Conservation (phyloP, 129 eudicot genomes). For the Solidago caesia region DNA sequence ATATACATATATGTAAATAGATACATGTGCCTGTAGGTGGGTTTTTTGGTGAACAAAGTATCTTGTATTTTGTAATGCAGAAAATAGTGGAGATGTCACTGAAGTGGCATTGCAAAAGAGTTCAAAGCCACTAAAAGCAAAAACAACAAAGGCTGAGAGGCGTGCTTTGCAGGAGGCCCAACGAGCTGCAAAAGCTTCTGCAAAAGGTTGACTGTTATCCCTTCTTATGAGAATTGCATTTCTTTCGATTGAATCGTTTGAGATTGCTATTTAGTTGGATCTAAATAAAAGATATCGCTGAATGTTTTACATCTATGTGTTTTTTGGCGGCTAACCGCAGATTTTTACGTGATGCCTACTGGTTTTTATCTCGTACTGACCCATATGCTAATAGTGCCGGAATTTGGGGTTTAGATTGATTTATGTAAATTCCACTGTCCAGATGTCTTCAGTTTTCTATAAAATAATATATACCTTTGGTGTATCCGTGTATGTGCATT, state of each 20-base stretch:
- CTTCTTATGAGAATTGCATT: not conserved
- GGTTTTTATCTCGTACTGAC: not conserved
- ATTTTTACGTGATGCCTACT: constrained; percentile 9
- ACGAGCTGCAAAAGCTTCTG: constrained; percentile 88
- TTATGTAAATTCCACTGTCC: not conserved
- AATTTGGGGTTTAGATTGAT: not conserved
- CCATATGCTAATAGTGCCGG: too few species aligned
- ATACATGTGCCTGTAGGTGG: not conserved
- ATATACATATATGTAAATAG: too few species aligned
- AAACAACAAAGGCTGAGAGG: constrained; percentile 85
- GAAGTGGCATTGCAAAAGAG: constrained; percentile 30
- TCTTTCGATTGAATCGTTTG: not conserved
- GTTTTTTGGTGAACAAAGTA: not conserved
- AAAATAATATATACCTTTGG: not conserved
- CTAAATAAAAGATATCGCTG: not conserved
- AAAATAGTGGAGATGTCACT: constrained; percentile 36
- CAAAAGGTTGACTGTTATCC: constrained; percentile 46
- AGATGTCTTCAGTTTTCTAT: not conserved
- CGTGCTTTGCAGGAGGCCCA: constrained; percentile 95
- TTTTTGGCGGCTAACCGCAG: not conserved
- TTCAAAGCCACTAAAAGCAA: constrained; percentile 62
- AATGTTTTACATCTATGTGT: constrained; percentile 6
- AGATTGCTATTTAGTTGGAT: not conserved
- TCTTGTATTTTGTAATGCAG: constrained; percentile 35
- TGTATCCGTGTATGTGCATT: not conserved